Base-by-base conservation (phyloP, 1,139 yeast genomes). In the Petasospora rhodanensis region DNA sequence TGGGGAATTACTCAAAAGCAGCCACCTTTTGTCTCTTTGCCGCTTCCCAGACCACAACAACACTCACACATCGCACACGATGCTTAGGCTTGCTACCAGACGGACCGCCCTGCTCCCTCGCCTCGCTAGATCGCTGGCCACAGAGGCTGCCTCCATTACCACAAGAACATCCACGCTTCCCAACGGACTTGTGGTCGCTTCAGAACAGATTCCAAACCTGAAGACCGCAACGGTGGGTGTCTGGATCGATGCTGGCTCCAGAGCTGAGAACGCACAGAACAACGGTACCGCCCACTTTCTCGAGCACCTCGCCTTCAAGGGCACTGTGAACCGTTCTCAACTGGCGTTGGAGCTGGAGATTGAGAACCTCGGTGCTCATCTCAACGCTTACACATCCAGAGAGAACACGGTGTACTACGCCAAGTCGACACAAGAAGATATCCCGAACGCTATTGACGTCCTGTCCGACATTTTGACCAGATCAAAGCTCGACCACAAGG, bases 341-440 rank as follows among this genome's bases (percentile, higher is more conserved):
- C 68, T 77, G 40, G 78, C 78, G 40, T 70, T 91, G 37, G 99
- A 91, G 61, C 68, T 89, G 33, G 98, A 91, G 61, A 86, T 91
- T 41, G 99, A 91, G 61, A 84, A 91, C 63, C 74, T 91, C 56
- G 99, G 99, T 4, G 89, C 96, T 21, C 98, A 91, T 61, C 73
- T 91, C 53, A 93, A 93, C 58, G 98, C 98, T 13, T 91, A 91
- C 63, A 91, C 98, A 4, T 85, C 96, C 12, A 75, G 99, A 52
- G 99, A 91, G 55, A 91, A 89, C 59, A 91, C 99, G 1, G 98
- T 91, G 11, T 91, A 89, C 60, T 91, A 89, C 58, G 95, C 97
- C 37, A 87, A 86, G 60, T 77, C 96, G 28, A 68, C 89, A 46
- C 73, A 78, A 48, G 70, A 70, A 28, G 96, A 91, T 53, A 79